Conservation (phyloP, 805 yeast species). For the Candida germanica region DNA sequence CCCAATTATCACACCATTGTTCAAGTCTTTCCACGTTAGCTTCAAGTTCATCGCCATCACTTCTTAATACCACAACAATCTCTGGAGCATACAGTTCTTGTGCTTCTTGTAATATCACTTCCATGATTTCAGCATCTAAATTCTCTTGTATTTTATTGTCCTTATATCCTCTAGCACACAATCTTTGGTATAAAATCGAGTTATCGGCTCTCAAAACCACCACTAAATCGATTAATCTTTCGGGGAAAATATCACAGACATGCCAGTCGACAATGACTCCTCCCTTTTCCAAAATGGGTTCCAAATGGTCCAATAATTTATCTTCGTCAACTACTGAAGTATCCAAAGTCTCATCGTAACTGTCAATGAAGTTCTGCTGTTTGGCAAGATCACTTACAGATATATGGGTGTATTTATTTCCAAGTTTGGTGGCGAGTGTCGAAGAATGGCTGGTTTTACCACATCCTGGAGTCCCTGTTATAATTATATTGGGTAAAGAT, state of each 20-base stretch:
- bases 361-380: conserved; percentile 70
- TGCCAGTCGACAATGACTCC: conserved; percentile 96
- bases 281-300: conserved; percentile 77
- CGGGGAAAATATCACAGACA: conserved; percentile 94
- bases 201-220: conserved; percentile 83
- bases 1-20: conserved; percentile 78
- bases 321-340: conserved; percentile 92
- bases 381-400: conserved; percentile 82
- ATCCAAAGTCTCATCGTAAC: conserved; percentile 82
- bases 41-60: conserved; percentile 79
- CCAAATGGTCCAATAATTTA: conserved; percentile 74
- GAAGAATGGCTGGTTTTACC: conserved; percentile 81
- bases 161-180: conserved; percentile 72
- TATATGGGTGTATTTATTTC: conserved; percentile 40
- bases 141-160: conserved; percentile 85
- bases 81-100: conserved; percentile 74
- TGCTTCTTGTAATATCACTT: conserved; percentile 84
- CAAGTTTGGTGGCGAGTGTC: conserved; percentile 4
- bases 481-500: conserved; percentile 66
- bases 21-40: conserved; percentile 74
- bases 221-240: conserved; percentile 85
- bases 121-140: conserved; percentile 96
- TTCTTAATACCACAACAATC: conserved; percentile 75
- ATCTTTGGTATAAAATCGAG: conserved; percentile 66
- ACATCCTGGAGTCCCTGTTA: conserved; percentile 96